Evolutionary conservation across 106 monocot genomes (phyloP), one percentile per base, ranked within the genome.

Genomic region (Dactylorhiza incarnata): DNA sequence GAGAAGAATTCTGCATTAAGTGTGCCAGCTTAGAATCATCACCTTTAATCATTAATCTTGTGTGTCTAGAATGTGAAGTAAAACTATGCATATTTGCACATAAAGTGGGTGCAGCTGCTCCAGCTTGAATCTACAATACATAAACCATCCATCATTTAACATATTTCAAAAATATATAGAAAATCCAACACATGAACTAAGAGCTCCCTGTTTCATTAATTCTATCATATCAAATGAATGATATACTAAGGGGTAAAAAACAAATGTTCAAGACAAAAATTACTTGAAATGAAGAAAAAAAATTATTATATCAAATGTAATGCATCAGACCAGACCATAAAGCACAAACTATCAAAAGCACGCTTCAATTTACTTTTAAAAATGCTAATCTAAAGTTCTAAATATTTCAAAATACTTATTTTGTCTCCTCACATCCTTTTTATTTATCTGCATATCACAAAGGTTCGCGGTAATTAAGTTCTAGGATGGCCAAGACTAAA

Each of bases 21-120:
- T 65, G 4, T n/a, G 29, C 24, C 12, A 65, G 29, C 9, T 26
- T 65, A 65, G 20, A 65, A 29, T 2, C 16, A 46, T 69, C 11
- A 46, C 69, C 69, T 69, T 69, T 69, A 45, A 69, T 69, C 69
- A 69, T 69, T 69, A 69, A 69, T 69, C 69, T 44, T 69, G 69
- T 69, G 45, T 69, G 69, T 46, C 69, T 69, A 45, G 69, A 69
- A 69, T 69, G 69, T 69, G 69, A 69, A 69, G 10, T 69, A 46
- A n/a, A 45, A n/a, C 17, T 13, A 45, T n/a, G 17, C 16, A 14
- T 17, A 43, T 17, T 15, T 45, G 69, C n/a, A 69, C 8, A 46
- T 69, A 69, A 6, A 16, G 69, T 7, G 44, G 69, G 10, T 44
- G 45, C 69, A 46, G 45, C 10, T 46, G 69, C 17, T 69, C 45